These are phyloP conservation scores for Endoconidiophora polonica DNA, from an alignment of 2,329 filamentous ascomycete genomes.

Conservation along the genomic window DNA sequence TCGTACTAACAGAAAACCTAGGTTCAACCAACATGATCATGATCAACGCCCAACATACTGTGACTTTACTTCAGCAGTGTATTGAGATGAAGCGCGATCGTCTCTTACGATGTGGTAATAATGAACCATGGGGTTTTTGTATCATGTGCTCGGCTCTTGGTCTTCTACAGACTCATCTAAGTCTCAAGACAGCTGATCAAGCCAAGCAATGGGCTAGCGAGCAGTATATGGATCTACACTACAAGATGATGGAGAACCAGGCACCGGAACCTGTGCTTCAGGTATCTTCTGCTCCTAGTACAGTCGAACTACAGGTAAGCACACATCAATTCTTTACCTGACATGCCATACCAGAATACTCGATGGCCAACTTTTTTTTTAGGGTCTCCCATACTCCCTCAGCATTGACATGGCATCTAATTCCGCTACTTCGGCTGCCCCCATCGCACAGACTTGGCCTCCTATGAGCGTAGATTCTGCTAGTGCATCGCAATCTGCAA, in stretches of 20 bases:
- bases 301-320: slow-evolving; percentile 6
- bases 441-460: slow-evolving; percentile 6
- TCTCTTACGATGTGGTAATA: slow-evolving; percentile 43
- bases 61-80: slow-evolving; percentile 44
- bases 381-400: slow-evolving; percentile 10
- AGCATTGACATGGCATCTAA: slow-evolving; percentile 6
- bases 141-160: slow-evolving; percentile 46
- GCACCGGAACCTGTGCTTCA: slow-evolving; percentile 14
- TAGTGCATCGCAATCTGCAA: neutral
- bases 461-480: slow-evolving; percentile 1
- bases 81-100: slow-evolving; percentile 44
- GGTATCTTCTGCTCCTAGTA: neutral
- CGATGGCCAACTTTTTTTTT: neutral
- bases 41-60: slow-evolving; percentile 42
- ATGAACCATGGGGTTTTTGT: slow-evolving; percentile 47
- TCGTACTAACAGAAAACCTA: neutral
- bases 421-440: slow-evolving; percentile 3
- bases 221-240: slow-evolving; percentile 41
- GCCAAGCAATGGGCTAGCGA: slow-evolving; percentile 44
- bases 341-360: neutral
- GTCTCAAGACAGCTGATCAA: slow-evolving; percentile 36
- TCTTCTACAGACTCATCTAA: slow-evolving; percentile 41
- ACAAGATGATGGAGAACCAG: slow-evolving; percentile 38
- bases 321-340: neutral
- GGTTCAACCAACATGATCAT: slow-evolving; percentile 45